Evolutionary conservation across 164 flowering plant genomes (phyloP).

Genomic region (Vitis amurensis): DNA sequence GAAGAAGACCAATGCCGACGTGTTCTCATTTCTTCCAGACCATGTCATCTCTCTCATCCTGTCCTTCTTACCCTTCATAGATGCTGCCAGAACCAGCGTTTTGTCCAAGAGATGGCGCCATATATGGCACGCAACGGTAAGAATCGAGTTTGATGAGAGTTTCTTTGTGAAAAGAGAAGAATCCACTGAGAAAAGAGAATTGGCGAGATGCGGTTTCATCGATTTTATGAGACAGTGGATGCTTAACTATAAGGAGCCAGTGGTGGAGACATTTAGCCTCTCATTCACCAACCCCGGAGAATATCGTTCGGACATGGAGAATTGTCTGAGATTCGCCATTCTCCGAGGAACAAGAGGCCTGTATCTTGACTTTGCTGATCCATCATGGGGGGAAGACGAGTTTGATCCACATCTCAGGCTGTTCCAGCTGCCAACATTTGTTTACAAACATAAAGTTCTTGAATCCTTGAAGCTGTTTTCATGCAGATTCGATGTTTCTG

Average conservation of each 20-base stretch:
- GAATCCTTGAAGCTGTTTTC: conserved; percentile 19
- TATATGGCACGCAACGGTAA: conserved; percentile 19
- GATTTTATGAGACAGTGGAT: conserved; percentile 14
- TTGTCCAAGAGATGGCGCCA: conserved; percentile 25
- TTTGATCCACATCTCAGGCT: neutral
- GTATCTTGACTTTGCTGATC: conserved; percentile 25
- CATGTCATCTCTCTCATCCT: conserved; percentile 18
- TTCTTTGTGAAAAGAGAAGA: conserved; percentile 9
- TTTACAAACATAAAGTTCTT: conserved; percentile 7
- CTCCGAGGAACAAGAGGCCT: conserved; percentile 3
- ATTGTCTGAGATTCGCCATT: conserved; percentile 2
- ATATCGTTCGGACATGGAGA: neutral
- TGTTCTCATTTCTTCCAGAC: conserved; percentile 12
- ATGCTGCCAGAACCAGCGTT: conserved; percentile 26
- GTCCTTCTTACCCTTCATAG: conserved; percentile 38
- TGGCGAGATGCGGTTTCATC: conserved; percentile 9
- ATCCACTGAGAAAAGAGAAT: neutral
- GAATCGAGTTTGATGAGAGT: conserved; percentile 27
- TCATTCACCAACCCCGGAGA: conserved; percentile 5
- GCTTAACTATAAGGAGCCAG: neutral
- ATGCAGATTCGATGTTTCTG: neutral
- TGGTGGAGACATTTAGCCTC: neutral
- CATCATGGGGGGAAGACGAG: conserved; percentile 5
- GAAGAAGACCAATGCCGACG: neutral
- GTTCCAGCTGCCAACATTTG: conserved; percentile 4